These are phyloP conservation scores for Medicago lupulina DNA, from an alignment of 306 rosid genomes.

Conservation along the genomic window DNA sequence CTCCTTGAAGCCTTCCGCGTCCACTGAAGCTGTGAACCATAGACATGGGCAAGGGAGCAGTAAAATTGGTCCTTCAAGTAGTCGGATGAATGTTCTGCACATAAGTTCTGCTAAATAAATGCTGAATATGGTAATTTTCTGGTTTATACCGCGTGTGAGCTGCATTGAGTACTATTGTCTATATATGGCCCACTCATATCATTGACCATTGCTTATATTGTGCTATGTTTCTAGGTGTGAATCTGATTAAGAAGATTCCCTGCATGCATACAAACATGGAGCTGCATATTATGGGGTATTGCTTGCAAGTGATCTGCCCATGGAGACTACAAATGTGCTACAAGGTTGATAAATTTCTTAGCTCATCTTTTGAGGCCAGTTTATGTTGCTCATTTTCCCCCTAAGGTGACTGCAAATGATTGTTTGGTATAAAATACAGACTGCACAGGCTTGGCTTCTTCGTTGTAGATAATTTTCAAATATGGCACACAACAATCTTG, in stretches of 20 bases:
- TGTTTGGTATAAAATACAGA: conserved; percentile 61
- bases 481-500: conserved; percentile 55
- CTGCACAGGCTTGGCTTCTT: conserved; percentile 65
- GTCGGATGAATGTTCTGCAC: conserved; percentile 89
- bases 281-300: conserved; percentile 58
- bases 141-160: neutral
- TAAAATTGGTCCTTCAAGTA: conserved; percentile 82
- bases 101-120: conserved; percentile 82
- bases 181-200: conserved; percentile 22
- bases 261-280: conserved; percentile 43
- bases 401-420: conserved; percentile 65
- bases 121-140: conserved; percentile 57
- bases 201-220: conserved; percentile 35
- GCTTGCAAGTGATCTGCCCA: conserved; percentile 44
- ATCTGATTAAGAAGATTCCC: conserved; percentile 40
- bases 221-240: conserved; percentile 58
- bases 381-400: conserved; percentile 50
- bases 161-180: conserved; percentile 13
- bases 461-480: conserved; percentile 78
- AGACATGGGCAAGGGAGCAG: conserved; percentile 63
- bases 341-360: conserved; percentile 52
- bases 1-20: conserved; percentile 58
- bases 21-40: conserved; percentile 67
- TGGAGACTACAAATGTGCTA: conserved; percentile 48
- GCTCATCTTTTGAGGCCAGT: conserved; percentile 60